Evolutionary conservation across 768 basidiomycete species (phyloP).

Genomic region (Mycena polygramma): DNA sequence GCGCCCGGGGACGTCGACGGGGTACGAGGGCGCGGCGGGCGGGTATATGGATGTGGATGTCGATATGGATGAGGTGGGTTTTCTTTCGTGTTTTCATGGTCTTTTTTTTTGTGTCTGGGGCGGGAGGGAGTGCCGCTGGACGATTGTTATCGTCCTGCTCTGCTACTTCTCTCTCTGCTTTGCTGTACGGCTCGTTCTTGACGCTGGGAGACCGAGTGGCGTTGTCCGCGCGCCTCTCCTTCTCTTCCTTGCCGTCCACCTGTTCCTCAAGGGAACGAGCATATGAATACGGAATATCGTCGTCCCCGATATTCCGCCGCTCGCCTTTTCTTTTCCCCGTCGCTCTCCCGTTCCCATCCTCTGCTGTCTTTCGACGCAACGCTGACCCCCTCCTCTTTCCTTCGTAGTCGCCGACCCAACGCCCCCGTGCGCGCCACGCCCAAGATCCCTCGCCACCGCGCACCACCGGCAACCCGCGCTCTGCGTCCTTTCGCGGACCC

Average conservation of each 20-base stretch:
- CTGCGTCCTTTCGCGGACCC: constrained; percentile 29
- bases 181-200: too few relatives aligned
- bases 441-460: neutral
- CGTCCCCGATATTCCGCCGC: too few relatives aligned
- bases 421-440: neutral
- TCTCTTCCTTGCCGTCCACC: neutral
- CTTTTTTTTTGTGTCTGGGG: too few relatives aligned
- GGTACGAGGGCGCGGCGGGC: constrained; percentile 67
- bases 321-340: too few relatives aligned
- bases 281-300: too few relatives aligned
- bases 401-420: neutral
- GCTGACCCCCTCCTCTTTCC: too few relatives aligned
- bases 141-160: too few relatives aligned
- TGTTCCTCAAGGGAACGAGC: neutral
- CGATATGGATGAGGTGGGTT: constrained; percentile 24
- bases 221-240: neutral
- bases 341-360: too few relatives aligned
- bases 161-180: too few relatives aligned
- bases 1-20: constrained; percentile 81
- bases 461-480: neutral
- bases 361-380: too few relatives aligned
- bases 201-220: neutral
- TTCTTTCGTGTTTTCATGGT: neutral
- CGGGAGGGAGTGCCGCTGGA: too few relatives aligned
- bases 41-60: constrained; percentile 9